These are phyloP conservation scores for Panicum hallii DNA, from an alignment of 202 grass and related monocot species.

Conservation along the genomic window DNA sequence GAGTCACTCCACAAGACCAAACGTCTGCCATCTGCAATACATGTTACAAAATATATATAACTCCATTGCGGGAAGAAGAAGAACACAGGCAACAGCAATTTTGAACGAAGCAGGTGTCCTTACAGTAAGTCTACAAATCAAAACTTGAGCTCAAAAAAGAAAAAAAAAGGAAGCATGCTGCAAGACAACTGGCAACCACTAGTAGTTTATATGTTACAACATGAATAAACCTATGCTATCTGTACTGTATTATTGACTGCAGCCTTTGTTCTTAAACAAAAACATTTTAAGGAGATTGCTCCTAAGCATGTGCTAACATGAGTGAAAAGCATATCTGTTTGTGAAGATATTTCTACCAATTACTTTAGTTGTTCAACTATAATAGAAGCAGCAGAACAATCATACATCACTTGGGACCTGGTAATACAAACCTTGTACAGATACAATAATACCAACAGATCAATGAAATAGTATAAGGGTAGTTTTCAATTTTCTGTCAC, in stretches of 20 bases:
- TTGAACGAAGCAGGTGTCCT: constrained; percentile 27
- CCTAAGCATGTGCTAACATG: constrained; percentile 24
- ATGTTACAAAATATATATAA: constrained; percentile 3
- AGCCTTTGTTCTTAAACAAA: background rate
- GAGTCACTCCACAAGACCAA: constrained; percentile 94
- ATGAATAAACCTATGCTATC: background rate
- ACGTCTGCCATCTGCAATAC: constrained; percentile 83
- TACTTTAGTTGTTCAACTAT: constrained; percentile 1
- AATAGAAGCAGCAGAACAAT: constrained; percentile 3
- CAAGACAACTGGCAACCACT: background rate
- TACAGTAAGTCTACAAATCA: background rate
- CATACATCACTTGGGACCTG: background rate
- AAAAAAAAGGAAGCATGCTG: background rate
- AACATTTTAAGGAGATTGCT: background rate
- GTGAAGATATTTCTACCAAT: constrained; percentile 20
- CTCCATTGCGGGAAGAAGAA: background rate
- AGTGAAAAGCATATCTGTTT: constrained; percentile 21
- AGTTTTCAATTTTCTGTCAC: background rate
- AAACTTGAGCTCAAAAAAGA: background rate
- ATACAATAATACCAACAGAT: background rate
- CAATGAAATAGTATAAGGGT: background rate
- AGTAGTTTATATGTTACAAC: constrained; percentile 1
- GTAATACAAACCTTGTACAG: constrained; percentile 24
- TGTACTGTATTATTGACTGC: constrained; percentile 10
- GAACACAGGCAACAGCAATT: constrained; percentile 4